Evolutionary conservation across 257 asterid genomes (phyloP), one percentile per base, ranked within the genome.

Genomic region (Ocimum tenuiflorum): DNA sequence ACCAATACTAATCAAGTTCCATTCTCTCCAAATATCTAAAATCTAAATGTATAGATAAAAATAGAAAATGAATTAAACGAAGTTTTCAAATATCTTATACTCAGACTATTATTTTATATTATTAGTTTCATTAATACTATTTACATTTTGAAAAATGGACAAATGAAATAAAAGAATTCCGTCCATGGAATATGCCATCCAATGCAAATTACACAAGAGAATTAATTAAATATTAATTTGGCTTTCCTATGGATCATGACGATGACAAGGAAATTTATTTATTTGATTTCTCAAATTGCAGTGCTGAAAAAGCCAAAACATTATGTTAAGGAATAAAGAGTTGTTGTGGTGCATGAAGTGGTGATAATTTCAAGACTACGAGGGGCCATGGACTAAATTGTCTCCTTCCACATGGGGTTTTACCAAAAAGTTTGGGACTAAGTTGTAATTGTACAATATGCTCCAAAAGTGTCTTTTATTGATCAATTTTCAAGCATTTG

Each of bases 151-250:
- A 4, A 5, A 5, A 31, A 31, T 31, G 36, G 36, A 31, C 61
- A 79, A 43, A 47, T 17, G 13, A 50, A 60, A 23, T 73, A 70
- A 67, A 47, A 68, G 74, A 82, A 65, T 72, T 53, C 56, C 17
- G 33, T 23, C n/a, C 6, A 18, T 45, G 65, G 81, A 76, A 83
- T 78, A 65, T 67, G 75, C 57, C 78, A 63, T 74, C 83, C 83
- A 59, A 43, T 71, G 54, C 60, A 42, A 71, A 60, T 73, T 74
- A 73, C 52, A 12, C 18, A 33, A 31, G 41, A 6, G 15, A 18
- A 43, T 45, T 31, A 5, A 51, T 8, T 24, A 46, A 27, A 55
- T 27, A 33, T 6, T 46, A 18, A 20, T 23, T 52, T 46, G 12
- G 38, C 31, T 67, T 13, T 12, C 19, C 45, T 18, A 22, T 45